These are phyloP conservation scores for Pseudogymnoascus pannorum DNA, from an alignment of 2,329 filamentous ascomycete species.

Conservation along the genomic window DNA sequence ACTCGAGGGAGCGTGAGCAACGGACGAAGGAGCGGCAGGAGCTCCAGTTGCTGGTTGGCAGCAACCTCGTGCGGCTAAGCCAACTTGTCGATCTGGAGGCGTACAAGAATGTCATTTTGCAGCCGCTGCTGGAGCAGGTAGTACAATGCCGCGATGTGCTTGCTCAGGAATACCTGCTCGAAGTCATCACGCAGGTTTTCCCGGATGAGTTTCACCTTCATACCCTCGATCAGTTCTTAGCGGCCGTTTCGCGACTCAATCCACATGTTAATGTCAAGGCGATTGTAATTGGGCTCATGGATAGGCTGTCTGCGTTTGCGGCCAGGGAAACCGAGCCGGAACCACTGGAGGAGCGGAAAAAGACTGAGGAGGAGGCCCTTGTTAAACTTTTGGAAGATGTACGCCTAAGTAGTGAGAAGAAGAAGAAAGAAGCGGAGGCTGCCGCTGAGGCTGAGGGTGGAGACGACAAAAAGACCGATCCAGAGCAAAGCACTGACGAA, in stretches of 20 bases:
- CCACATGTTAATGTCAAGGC: conserved; percentile 97
- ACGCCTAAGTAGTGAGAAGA: conserved; percentile 54
- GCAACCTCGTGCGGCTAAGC: conserved; percentile 89
- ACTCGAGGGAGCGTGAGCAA: conserved; percentile 89
- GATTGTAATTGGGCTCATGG: conserved; percentile 97
- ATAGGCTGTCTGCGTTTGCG: conserved; percentile 89
- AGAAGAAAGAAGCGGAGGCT: conserved; percentile 16
- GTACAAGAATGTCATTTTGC: conserved; percentile 86
- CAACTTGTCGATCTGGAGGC: conserved; percentile 91
- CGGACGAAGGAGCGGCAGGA: conserved; percentile 92
- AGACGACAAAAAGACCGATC: conserved; percentile 27
- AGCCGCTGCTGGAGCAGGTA: conserved; percentile 87
- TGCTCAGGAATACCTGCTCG: conserved; percentile 92
- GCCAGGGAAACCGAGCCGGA: conserved; percentile 74
- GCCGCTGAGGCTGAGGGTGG: not conserved
- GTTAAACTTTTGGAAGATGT: conserved; percentile 70
- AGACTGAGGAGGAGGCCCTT: conserved; percentile 79
- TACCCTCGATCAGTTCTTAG: conserved; percentile 90
- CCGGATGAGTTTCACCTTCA: conserved; percentile 97
- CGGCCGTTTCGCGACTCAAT: conserved; percentile 84
- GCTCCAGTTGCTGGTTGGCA: conserved; percentile 89
- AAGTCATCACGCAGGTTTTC: conserved; percentile 98
- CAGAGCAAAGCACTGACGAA: conserved; percentile 10
- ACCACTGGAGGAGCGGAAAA: conserved; percentile 61
- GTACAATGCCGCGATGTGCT: conserved; percentile 96